These are phyloP conservation scores for Aspergillus uvarum DNA, from an alignment of 2,329 filamentous ascomycete genomes.

Conservation along the genomic window DNA sequence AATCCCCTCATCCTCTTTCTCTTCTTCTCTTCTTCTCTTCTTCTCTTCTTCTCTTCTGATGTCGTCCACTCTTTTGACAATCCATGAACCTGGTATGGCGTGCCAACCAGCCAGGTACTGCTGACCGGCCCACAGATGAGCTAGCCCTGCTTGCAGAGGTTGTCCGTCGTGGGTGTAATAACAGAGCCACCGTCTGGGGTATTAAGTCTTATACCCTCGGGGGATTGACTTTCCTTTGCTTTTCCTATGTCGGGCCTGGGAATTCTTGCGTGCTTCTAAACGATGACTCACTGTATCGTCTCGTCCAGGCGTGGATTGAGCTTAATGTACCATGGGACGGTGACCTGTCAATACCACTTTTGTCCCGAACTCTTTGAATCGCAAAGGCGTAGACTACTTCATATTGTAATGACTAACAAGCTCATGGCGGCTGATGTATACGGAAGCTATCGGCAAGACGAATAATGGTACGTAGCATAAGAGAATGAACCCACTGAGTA, in stretches of 20 bases:
- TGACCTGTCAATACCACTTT: neutral
- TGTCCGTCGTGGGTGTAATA: neutral
- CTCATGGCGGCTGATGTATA: no score
- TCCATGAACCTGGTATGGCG: constrained; percentile 12
- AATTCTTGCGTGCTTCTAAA: neutral
- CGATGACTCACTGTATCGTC: neutral
- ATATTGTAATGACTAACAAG: no score
- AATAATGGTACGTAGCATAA: no score
- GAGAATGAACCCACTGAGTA: no score
- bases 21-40: neutral
- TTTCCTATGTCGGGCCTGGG: neutral
- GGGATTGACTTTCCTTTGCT: neutral
- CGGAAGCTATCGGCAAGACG: no score
- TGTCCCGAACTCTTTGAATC: neutral
- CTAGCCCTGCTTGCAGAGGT: constrained; percentile 16
- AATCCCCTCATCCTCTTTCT: no score
- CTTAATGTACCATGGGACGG: neutral
- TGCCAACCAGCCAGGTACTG: constrained; percentile 16
- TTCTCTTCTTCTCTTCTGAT: neutral
- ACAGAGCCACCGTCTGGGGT: neutral
- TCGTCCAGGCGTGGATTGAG: neutral
- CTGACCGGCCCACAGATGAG: constrained; percentile 19
- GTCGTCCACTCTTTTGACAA: constrained; percentile 11
- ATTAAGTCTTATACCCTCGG: neutral
- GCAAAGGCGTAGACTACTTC: no score